Conservation (phyloP, 2,329 filamentous ascomycete species). For the Helicocarpus griseus region DNA sequence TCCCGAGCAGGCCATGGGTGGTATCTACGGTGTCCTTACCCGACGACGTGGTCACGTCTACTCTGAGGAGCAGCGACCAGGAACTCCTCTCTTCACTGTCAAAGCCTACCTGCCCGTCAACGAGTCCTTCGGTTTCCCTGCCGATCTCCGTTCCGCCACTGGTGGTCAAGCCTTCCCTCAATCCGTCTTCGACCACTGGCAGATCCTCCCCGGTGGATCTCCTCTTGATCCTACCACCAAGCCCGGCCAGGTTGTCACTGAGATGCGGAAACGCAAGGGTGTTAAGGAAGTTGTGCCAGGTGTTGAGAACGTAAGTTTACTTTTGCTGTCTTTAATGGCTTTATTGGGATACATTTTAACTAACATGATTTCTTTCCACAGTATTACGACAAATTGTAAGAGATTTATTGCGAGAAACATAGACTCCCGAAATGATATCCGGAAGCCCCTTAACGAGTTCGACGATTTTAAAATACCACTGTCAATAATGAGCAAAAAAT, state of each 20-base stretch:
- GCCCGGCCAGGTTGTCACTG: conserved; percentile 71
- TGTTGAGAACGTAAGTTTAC: conserved; percentile 86
- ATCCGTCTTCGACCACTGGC: conserved; percentile 98
- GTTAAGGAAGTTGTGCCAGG: conserved; percentile 91
- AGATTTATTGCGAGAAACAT: conserved; percentile 22
- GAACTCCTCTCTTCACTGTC: conserved; percentile 98
- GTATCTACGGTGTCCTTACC: conserved; percentile 98
- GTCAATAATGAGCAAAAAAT: no score
- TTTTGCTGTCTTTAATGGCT: background rate
- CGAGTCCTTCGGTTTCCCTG: conserved; percentile 98
- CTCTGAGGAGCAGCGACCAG: conserved; percentile 93
- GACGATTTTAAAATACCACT: conserved; percentile 28
- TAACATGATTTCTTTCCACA: conserved; percentile 39
- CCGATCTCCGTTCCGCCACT: conserved; percentile 86
- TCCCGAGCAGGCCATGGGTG: conserved; percentile 96
- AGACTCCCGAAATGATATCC: conserved; percentile 11
- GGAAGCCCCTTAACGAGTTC: conserved; percentile 30
- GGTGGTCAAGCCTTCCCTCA: conserved; percentile 98
- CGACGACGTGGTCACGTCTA: conserved; percentile 98
- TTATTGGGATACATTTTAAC: background rate
- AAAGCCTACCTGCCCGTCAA: conserved; percentile 95
- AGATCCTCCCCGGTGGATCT: conserved; percentile 87
- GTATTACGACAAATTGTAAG: conserved; percentile 99
- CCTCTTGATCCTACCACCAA: conserved; percentile 74
- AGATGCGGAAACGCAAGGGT: conserved; percentile 99